Percentiles rank a stretch among this genome's conserved stretches.
phyloP scores from a whole-genome alignment of 108 stramenopile genomes.

The Fragilariopsis cylindrus region DNA sequence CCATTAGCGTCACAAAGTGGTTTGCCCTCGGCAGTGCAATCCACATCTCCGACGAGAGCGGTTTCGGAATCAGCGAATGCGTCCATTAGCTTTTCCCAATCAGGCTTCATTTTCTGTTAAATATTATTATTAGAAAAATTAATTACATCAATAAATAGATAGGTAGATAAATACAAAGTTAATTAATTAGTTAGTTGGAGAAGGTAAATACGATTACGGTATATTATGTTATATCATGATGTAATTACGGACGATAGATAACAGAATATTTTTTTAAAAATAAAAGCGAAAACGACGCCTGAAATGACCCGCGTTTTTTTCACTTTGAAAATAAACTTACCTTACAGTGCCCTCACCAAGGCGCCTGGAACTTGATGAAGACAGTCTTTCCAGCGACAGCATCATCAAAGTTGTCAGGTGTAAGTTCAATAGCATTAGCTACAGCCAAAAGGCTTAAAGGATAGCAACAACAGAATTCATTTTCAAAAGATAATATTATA shows the following conservation, averaged over 20 bases:
- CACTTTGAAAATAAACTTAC: not conserved
- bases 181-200: too few species aligned
- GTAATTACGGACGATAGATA: too few species aligned
- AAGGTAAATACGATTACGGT: too few species aligned
- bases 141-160: too few species aligned
- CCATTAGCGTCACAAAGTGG: slow-evolving; percentile 77
- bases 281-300: too few species aligned
- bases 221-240: too few species aligned
- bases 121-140: slow-evolving; percentile 6
- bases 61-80: slow-evolving; percentile 55
- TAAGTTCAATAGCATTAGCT: slow-evolving; percentile 57
- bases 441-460: slow-evolving; percentile 28
- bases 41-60: slow-evolving; percentile 83
- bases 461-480: slow-evolving; percentile 32
- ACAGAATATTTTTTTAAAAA: too few species aligned
- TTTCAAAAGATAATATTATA: not conserved
- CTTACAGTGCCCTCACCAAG: slow-evolving; percentile 64
- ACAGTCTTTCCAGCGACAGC: slow-evolving; percentile 73
- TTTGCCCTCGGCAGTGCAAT: slow-evolving; percentile 79
- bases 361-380: slow-evolving; percentile 84
- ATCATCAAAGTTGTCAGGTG: slow-evolving; percentile 63
- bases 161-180: too few species aligned
- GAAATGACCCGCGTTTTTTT: not conserved
- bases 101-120: slow-evolving; percentile 57
- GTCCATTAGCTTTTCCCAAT: slow-evolving; percentile 85